Conservation (phyloP, 306 rosid genomes). For the Lithocarpus polystachyus region DNA sequence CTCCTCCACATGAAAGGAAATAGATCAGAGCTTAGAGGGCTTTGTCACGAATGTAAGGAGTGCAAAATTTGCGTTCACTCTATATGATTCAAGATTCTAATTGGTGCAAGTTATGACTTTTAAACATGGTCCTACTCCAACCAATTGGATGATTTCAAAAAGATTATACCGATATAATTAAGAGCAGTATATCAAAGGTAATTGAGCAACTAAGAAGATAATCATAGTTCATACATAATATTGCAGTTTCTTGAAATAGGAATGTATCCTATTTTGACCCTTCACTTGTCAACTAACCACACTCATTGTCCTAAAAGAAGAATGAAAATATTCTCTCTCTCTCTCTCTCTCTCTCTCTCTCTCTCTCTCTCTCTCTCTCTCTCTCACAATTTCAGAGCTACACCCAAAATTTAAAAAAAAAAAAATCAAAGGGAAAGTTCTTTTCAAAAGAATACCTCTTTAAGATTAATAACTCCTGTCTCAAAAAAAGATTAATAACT, state of each 20-base stretch:
- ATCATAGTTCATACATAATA: conserved; percentile 6
- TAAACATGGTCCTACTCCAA: not conserved
- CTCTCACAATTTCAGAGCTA: not conserved
- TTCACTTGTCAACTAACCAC: conserved; percentile 33
- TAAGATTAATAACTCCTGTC: no score
- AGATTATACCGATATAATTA: not conserved
- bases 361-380: not conserved
- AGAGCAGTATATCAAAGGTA: not conserved
- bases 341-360: not conserved
- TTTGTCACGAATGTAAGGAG: not conserved
- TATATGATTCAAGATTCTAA: not conserved
- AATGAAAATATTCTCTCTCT: not conserved
- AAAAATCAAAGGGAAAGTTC: not conserved
- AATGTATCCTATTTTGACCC: conserved; percentile 26
- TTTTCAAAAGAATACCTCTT: no score
- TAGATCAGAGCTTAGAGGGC: not conserved
- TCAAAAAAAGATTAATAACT: no score
- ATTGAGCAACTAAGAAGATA: not conserved
- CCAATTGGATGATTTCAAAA: not conserved
- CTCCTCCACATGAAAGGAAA: not conserved
- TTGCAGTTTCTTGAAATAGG: no score
- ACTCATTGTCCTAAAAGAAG: conserved; percentile 1
- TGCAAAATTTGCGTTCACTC: not conserved
- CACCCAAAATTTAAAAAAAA: not conserved
- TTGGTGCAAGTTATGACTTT: not conserved